These are phyloP conservation scores for Hanseniaspora valbyensis DNA, from an alignment of 805 yeast genomes.

Conservation along the genomic window DNA sequence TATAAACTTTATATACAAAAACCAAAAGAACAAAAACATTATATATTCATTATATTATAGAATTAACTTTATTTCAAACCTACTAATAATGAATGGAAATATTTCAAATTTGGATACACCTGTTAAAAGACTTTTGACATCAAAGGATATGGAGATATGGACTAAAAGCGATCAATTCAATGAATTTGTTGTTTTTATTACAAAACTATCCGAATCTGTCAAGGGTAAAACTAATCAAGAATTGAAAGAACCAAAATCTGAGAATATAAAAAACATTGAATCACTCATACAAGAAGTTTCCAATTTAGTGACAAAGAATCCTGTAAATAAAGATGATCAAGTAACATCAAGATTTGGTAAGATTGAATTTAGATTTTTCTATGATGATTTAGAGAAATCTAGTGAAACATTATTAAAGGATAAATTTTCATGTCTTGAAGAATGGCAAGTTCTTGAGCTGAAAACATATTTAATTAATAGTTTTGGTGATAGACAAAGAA, in stretches of 20 bases:
- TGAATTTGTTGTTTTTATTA: slow-evolving; percentile 44
- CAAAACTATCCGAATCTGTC: slow-evolving; percentile 51
- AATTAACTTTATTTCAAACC: background rate
- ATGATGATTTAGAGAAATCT: slow-evolving; percentile 43
- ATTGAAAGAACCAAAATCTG: slow-evolving; percentile 32
- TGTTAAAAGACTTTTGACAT: slow-evolving; percentile 40
- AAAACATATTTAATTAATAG: slow-evolving; percentile 52
- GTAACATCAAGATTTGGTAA: slow-evolving; percentile 77
- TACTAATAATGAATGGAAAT: background rate
- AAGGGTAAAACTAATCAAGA: slow-evolving; percentile 47
- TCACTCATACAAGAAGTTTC: slow-evolving; percentile 38
- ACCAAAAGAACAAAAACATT: too few relatives aligned
- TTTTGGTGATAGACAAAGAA: slow-evolving; percentile 75
- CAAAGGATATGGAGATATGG: slow-evolving; percentile 57
- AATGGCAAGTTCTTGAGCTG: slow-evolving; percentile 35
- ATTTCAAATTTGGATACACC: slow-evolving; percentile 22
- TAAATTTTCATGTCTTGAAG: slow-evolving; percentile 17
- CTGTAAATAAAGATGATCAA: slow-evolving; percentile 50
- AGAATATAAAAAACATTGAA: slow-evolving; percentile 29
- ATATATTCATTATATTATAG: background rate
- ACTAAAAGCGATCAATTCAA: slow-evolving; percentile 38
- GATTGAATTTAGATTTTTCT: slow-evolving; percentile 73
- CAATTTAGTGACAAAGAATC: slow-evolving; percentile 41
- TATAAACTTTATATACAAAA: too few relatives aligned
- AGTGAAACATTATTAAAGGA: slow-evolving; percentile 24